A percentile compares a stretch with the other conserved stretches of the same genome.
Conservation (phyloP, 2,329 filamentous ascomycete genomes). For the Hortaea werneckii region DNA sequence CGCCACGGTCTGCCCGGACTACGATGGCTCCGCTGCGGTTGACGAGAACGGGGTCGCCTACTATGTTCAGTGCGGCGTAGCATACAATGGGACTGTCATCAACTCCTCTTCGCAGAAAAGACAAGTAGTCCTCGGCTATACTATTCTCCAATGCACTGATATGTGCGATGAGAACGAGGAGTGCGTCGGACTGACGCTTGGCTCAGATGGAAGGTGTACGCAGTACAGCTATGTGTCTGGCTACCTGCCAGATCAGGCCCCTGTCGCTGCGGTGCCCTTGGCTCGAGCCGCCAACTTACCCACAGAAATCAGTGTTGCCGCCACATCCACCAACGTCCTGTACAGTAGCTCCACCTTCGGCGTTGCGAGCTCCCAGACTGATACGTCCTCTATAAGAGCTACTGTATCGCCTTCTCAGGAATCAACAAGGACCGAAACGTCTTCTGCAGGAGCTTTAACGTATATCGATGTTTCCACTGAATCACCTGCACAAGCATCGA, state of each 20-base stretch:
- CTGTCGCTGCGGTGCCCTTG: neutral
- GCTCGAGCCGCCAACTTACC: neutral
- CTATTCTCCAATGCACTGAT: neutral
- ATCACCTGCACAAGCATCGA: neutral
- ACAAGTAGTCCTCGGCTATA: neutral
- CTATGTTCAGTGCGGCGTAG: neutral
- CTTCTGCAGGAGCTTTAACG: neutral
- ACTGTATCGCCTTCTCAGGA: neutral
- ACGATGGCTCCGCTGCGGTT: neutral
- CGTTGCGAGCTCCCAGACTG: too few relatives aligned
- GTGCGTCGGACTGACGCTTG: neutral
- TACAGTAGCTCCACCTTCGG: too few relatives aligned
- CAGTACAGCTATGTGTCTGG: neutral
- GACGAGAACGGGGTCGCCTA: neutral
- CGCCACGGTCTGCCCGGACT: neutral
- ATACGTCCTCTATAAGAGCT: too few relatives aligned
- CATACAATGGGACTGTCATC: neutral
- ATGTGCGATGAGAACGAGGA: neutral
- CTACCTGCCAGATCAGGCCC: neutral
- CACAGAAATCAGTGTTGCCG: neutral
- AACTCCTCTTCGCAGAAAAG: neutral
- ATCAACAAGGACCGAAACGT: neutral
- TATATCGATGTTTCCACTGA: neutral
- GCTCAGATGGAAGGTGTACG: neutral
- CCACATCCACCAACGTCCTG: too few relatives aligned